phyloP scores from a whole-genome alignment of 2,329 filamentous ascomycete genomes.

The Aspergillus arachidicola region DNA sequence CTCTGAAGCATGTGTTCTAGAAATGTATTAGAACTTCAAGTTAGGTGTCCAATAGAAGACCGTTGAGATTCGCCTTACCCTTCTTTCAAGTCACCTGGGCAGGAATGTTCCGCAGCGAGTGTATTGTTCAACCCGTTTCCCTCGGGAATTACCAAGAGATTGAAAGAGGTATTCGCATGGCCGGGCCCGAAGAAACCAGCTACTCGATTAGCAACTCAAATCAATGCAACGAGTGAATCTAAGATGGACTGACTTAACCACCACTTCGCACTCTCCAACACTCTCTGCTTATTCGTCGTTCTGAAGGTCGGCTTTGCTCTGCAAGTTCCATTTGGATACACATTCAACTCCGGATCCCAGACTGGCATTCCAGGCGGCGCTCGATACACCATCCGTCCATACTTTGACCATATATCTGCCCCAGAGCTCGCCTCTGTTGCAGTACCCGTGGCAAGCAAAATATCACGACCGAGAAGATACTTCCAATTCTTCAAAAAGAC shows the following conservation, averaged over 20 bases:
- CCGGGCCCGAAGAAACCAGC: constrained; percentile 29
- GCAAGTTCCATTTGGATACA: constrained; percentile 49
- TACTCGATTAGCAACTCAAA: neutral
- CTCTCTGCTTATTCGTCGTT: constrained; percentile 57
- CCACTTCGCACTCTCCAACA: constrained; percentile 51
- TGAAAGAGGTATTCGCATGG: constrained; percentile 23
- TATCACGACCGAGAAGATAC: constrained; percentile 40
- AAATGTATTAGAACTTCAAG: no score
- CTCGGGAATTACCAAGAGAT: constrained; percentile 54
- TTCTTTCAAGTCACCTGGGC: constrained; percentile 29
- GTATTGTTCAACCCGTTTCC: constrained; percentile 55
- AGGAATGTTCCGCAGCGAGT: constrained; percentile 44
- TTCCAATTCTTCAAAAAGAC: constrained; percentile 56
- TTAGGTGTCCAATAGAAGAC: neutral
- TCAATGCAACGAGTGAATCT: no score
- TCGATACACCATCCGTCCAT: constrained; percentile 57
- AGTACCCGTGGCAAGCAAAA: constrained; percentile 53
- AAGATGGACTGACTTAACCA: constrained; percentile 44
- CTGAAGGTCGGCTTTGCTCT: constrained; percentile 54
- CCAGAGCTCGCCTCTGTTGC: constrained; percentile 53
- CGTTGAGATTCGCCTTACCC: neutral
- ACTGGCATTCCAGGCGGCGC: constrained; percentile 49
- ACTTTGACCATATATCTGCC: constrained; percentile 57
- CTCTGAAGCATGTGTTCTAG: constrained; percentile 29
- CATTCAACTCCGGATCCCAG: constrained; percentile 47